Percentiles rank a stretch among this genome's conserved stretches.
Conservation (phyloP, 2,329 filamentous ascomycete genomes). For the Sclerotinia trifoliorum region DNA sequence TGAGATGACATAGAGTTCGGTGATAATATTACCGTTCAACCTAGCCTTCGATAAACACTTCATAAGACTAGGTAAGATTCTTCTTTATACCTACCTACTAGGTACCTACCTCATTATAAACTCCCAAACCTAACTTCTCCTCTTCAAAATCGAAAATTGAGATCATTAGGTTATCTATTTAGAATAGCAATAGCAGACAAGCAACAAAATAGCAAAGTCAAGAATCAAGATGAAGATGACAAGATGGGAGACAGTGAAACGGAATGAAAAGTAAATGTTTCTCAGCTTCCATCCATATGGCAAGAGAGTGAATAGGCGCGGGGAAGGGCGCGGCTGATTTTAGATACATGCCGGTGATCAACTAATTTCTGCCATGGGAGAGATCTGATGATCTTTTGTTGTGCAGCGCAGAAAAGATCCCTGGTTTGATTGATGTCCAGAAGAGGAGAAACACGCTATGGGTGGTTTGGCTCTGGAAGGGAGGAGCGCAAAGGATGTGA, state of each 20-base stretch:
- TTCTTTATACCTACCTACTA: rapidly evolving
- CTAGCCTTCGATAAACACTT: neutral
- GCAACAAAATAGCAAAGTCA: conserved; percentile 9
- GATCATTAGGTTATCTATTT: neutral
- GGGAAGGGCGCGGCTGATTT: neutral
- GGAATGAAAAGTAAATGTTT: neutral
- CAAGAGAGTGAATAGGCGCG: neutral
- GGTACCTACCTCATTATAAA: neutral
- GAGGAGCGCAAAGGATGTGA: neutral
- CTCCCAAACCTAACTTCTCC: neutral
- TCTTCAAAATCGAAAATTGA: neutral
- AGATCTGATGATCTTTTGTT: neutral
- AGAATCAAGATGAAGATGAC: too few relatives aligned
- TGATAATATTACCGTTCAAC: neutral
- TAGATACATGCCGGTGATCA: neutral
- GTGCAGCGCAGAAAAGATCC: neutral
- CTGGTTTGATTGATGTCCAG: neutral
- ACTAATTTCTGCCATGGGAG: neutral
- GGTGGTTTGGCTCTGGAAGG: neutral
- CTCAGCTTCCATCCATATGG: too few relatives aligned
- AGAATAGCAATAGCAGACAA: neutral
- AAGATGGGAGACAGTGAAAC: neutral
- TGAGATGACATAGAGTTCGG: neutral
- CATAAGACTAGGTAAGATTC: rapidly evolving
- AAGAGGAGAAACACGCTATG: too few relatives aligned